Base-by-base conservation (phyloP, 495 filamentous ascomycete species). In the Hypoxylon subgilvum region DNA sequence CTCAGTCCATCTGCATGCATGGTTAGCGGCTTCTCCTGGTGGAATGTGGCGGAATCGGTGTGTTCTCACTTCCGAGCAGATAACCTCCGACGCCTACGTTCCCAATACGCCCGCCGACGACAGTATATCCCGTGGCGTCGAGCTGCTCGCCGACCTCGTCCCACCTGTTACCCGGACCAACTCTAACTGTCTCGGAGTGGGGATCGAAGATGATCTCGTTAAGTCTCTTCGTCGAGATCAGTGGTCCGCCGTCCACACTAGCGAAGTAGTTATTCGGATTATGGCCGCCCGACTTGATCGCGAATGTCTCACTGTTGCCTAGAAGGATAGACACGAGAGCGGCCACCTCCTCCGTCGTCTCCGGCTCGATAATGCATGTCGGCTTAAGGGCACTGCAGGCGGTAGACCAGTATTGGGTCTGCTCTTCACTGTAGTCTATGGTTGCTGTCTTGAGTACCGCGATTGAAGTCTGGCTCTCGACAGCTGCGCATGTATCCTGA, bases 151-250 rank as follows among this genome's bases (percentile, higher is more conserved):
- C 82, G 17, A 85, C 76, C 5, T 77, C 72, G 21, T 75, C 73
- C 77, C 81, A 83, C n/a, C 69, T 66, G 41, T 74, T 75, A 6
- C 83, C 83, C 8, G 77, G 68, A 1, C 81, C 83, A 45, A 84
- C 63, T 6, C 65, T 65, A 0, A 79, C 72, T 1, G 77, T 73
- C 13, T 72, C 61, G 4, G 73, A 63, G 18, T 80, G 75, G 12
- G 69, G 66, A 12, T 79, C 72, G 4, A 81, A 64, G 4, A 67
- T 73, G 45, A 83, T 67, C 23, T 74, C 65, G 38, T 82, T 74
- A 6, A 85, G 56, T 0, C 52, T 66, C 40, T 63, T 62, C 8
- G 84, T 73, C 40, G 84, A 82, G 57, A 86, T 77, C 1, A 82
- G 75, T 4, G 83, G 69, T 1, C 82, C 83, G 22, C 69, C 69